phyloP scores from a whole-genome alignment of 108 stramenopile species.

The Nitzschia putrida region DNA sequence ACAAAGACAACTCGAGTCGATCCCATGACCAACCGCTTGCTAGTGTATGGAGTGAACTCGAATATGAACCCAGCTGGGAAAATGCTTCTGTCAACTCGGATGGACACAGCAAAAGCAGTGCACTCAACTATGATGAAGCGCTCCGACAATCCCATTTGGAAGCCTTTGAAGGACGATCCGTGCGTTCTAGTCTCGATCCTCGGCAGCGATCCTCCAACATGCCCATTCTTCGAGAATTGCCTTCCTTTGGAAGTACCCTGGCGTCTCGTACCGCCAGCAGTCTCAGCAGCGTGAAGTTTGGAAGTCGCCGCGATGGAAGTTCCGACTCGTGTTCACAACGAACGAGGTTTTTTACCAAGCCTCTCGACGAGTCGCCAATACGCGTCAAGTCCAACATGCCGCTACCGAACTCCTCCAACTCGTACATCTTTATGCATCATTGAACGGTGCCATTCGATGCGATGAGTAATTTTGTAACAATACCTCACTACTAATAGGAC shows the following conservation, averaged over 20 bases:
- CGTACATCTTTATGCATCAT: too few species aligned
- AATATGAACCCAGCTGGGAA: conserved; percentile 10
- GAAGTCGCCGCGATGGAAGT: not conserved
- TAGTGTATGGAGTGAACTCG: conserved; percentile 6
- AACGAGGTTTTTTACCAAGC: not conserved
- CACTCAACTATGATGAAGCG: too few species aligned
- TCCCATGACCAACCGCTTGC: not conserved
- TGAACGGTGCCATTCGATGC: too few species aligned
- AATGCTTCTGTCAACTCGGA: not conserved
- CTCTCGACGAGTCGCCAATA: not conserved
- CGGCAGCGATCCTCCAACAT: conserved; percentile 9
- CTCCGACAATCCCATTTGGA: too few species aligned
- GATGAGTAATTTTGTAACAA: too few species aligned
- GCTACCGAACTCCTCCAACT: too few species aligned
- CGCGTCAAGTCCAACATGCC: not conserved
- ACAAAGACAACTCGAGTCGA: not conserved
- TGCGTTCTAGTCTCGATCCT: not conserved
- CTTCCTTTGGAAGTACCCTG: conserved; percentile 18
- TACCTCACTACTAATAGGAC: not conserved
- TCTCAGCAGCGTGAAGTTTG: not conserved
- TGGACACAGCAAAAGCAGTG: too few species aligned
- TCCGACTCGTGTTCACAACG: not conserved
- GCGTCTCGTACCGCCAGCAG: not conserved
- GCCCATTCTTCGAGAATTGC: conserved; percentile 12
- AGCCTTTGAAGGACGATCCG: too few species aligned